Evolutionary conservation across 2,329 filamentous ascomycete species (phyloP).

Genomic region (Fusarium nisikadoi): DNA sequence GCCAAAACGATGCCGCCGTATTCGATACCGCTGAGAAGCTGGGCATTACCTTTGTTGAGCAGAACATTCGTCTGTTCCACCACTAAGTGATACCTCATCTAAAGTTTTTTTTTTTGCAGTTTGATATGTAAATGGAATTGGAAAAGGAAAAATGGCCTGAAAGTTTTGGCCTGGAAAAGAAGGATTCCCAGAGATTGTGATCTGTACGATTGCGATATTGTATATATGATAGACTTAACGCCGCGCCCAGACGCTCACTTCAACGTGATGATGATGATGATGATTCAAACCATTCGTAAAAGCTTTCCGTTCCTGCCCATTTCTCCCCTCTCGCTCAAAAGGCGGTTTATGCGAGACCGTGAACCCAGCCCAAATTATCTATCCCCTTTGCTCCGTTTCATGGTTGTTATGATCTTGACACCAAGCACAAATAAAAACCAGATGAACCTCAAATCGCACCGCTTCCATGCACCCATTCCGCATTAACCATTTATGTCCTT

Average conservation of each 20-base stretch:
- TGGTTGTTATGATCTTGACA: constrained; percentile 3
- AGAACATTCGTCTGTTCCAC: constrained; percentile 73
- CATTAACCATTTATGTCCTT: not conserved
- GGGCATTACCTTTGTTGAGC: constrained; percentile 94
- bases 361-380: constrained; percentile 4
- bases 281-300: constrained; percentile 20
- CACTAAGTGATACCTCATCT: constrained; percentile 36
- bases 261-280: constrained; percentile 42
- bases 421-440: constrained; percentile 20
- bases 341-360: constrained; percentile 3
- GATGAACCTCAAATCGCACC: constrained; percentile 22
- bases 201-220: constrained; percentile 28
- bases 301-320: not conserved
- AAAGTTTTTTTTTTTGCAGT: constrained; percentile 21
- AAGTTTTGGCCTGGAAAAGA: constrained; percentile 9
- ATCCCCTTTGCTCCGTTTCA: constrained; percentile 29
- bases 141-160: constrained; percentile 9
- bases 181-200: constrained; percentile 25
- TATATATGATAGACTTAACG: constrained; percentile 42
- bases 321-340: constrained; percentile 13
- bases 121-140: constrained; percentile 19
- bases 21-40: constrained; percentile 92
- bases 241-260: constrained; percentile 35
- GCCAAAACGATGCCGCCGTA: constrained; percentile 83
- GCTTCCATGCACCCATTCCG: not conserved